Evolutionary conservation across 129 eudicot genomes (phyloP), one percentile per base, ranked within the genome.

Genomic region (Scalesia atractyloides): DNA sequence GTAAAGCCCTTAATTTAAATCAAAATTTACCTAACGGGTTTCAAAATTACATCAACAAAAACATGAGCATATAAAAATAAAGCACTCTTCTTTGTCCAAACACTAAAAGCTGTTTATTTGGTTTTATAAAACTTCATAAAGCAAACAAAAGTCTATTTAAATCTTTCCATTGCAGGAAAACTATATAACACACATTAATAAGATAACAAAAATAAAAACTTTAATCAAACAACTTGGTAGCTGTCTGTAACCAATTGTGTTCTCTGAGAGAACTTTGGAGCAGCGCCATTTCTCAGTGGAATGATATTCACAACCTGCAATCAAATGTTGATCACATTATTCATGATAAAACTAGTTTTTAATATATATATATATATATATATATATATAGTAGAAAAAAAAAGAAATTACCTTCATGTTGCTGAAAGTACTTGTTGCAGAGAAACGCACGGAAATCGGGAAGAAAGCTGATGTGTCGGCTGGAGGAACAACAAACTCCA

Each of bases 401-500:
- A n/a, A n/a, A n/a, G 48, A 60, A 63, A 16, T 64, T 75, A 95
- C 99, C 99, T 95, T 91, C 76, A 91, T 71, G 82, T 82, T 87
- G 76, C 99, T 88, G 81, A 95, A 95, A 34, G 97, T 95, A 54
- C 72, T 86, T 61, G 97, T 75, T 50, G 99, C 92, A 8, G 92
- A 75, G 80, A 95, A 91, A 19, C 95, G 88, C 73, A 91, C 99
- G n/a, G 97, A 88, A 37, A 95, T 91, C 15, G 99, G 99, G 86
- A 90, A 95, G 72, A 95, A 92, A 46, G 76, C 85, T 10, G 99
- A 88, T 39, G 94, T 68, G 70, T 91, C 97, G 51, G 96, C 85
- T 5, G 97, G 85, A 73, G 99, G 97, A 57, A 95, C 96, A 49
- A 95, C 97, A 65, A 95, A 95, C 82, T 95, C 99, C 97, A 95